Evolutionary conservation across 2,329 filamentous ascomycete genomes (phyloP).

Genomic region (Microdochium bolleyi): DNA sequence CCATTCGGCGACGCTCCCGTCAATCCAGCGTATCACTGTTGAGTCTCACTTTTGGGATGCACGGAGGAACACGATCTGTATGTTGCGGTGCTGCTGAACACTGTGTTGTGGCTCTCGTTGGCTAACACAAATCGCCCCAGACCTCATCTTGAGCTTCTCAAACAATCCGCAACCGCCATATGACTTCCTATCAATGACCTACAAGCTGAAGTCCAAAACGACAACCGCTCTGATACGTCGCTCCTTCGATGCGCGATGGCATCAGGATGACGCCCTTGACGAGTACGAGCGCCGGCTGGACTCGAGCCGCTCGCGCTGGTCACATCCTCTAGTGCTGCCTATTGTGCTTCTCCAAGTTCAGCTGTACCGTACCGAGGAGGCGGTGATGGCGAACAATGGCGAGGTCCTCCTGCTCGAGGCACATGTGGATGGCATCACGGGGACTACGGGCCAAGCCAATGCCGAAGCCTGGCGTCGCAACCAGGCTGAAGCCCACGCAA

Average conservation of each 20-base stretch:
- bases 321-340: conserved; percentile 34
- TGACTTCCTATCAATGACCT: conserved; percentile 38
- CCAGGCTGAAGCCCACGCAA: not conserved
- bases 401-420: conserved; percentile 31
- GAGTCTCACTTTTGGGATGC: conserved; percentile 20
- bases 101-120: not conserved
- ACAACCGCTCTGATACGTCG: conserved; percentile 33
- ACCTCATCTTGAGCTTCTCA: conserved; percentile 36
- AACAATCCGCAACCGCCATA: conserved; percentile 33
- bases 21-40: conserved; percentile 15
- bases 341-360: conserved; percentile 39
- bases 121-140: conserved; percentile 13
- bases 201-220: conserved; percentile 27
- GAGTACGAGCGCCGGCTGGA: conserved; percentile 37
- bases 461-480: conserved; percentile 11
- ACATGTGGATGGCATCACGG: conserved; percentile 33
- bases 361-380: conserved; percentile 33
- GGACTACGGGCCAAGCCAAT: conserved; percentile 17
- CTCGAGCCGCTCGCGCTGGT: conserved; percentile 34
- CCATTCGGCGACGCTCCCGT: conserved; percentile 16
- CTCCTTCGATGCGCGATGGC: conserved; percentile 31
- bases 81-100: conserved; percentile 5
- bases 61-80: conserved; percentile 16
- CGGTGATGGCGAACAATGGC: conserved; percentile 32
- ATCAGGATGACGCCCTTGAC: conserved; percentile 32